Evolutionary conservation across 768 basidiomycete species (phyloP), one percentile per base, ranked within the genome.

Genomic region (Leccinum sublutescens): DNA sequence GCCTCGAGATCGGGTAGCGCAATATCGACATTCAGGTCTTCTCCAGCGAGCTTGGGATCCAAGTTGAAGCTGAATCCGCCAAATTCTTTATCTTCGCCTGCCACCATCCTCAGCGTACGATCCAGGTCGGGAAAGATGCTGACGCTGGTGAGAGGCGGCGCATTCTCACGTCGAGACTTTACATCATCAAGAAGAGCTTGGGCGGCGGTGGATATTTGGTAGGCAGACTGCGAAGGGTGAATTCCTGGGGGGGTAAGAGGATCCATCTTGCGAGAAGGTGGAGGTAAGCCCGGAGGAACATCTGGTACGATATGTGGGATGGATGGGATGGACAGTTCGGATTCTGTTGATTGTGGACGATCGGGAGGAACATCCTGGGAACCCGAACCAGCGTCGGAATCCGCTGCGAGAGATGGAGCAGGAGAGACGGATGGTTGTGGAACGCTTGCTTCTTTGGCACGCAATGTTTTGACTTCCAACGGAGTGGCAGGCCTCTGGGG

Each of bases 121-220:
- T 94, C 93, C 63, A 95, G 86, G 62, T 95, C 93, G 10, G 93
- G 94, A 81, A 95, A 95, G 11, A 91, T 84, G 70, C 80, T 91
- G 50, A 75, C 72, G 43, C 76, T 71, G 8, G 78, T 67, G 11
- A 72, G 61, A 14, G 79, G 67, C 21, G 79, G 70, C 2, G 77
- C 76, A 8, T 82, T 79, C 64, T 92, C 89, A 49, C 92, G 82
- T 34, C 92, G 79, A 21, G 84, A 84, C 68, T 85, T 88, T 40
- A 95, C 83, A 64, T 95, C 93, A 58, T 94, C 91, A 50, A 95
- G 78, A 50, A 95, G 79, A 1, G 89, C 91, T 62, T 88, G 88
- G 2, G 91, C 92, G 40, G 92, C 89, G 15, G 80, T 89, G 0
- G 93, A 94, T 79, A 94, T 91, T 67, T 94, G 92, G 71, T 95